Evolutionary conservation across 2,329 filamentous ascomycete genomes (phyloP).

Genomic region (Ustilaginoidea virens): DNA sequence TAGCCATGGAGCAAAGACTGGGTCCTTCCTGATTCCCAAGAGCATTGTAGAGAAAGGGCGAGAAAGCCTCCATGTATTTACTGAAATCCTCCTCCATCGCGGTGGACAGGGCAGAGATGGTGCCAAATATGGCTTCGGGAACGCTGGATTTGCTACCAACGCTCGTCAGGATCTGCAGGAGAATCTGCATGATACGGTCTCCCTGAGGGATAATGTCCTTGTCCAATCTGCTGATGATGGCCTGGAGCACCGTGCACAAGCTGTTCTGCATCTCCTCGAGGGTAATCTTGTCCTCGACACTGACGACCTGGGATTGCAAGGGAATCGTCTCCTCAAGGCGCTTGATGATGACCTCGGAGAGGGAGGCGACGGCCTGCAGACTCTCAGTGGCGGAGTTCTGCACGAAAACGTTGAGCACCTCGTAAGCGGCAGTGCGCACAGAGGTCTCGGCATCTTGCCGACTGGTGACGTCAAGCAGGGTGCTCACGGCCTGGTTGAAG

Average conservation of each 20-base stretch:
- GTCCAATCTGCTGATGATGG: conserved; percentile 82
- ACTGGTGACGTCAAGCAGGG: conserved; percentile 73
- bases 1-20: conserved; percentile 88
- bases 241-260: conserved; percentile 76
- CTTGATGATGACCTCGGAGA: conserved; percentile 81
- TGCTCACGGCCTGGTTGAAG: conserved; percentile 83
- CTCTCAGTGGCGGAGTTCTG: conserved; percentile 81
- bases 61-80: conserved; percentile 96
- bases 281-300: conserved; percentile 89
- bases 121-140: conserved; percentile 84
- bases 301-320: conserved; percentile 86
- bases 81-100: conserved; percentile 84
- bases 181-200: conserved; percentile 83
- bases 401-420: conserved; percentile 90
- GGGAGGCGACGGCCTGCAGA: conserved; percentile 59
- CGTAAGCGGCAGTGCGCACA: conserved; percentile 88
- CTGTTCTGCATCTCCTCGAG: conserved; percentile 98
- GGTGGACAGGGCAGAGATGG: conserved; percentile 81
- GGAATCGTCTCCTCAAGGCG: conserved; percentile 80
- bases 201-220: conserved; percentile 80
- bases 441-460: conserved; percentile 70
- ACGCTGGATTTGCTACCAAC: conserved; percentile 80
- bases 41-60: conserved; percentile 83
- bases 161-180: conserved; percentile 65
- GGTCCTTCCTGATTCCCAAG: conserved; percentile 93